Conservation (phyloP, 257 asterid genomes). For the Petunia secreta region DNA sequence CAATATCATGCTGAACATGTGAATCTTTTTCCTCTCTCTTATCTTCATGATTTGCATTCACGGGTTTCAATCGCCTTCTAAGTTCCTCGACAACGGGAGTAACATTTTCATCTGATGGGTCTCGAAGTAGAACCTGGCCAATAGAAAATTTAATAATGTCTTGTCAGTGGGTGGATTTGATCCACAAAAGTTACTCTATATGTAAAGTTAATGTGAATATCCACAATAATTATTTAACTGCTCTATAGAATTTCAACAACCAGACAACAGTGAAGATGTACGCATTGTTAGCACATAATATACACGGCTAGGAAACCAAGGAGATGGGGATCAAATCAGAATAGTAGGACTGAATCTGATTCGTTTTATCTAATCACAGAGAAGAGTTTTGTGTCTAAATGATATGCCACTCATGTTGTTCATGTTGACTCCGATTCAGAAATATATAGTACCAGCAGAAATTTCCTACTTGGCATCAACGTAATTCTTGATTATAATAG, state of each 20-base stretch:
- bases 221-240: slow-evolving; percentile 14
- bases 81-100: slow-evolving; percentile 86
- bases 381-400: not conserved
- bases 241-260: not conserved
- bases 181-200: not conserved
- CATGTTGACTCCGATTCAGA: not conserved
- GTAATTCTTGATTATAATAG: not conserved
- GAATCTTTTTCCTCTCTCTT: slow-evolving; percentile 59
- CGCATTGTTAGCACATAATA: not conserved
- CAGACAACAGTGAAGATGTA: not conserved
- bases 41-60: slow-evolving; percentile 52
- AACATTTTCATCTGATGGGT: slow-evolving; percentile 73
- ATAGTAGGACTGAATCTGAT: not conserved
- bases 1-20: slow-evolving; percentile 60
- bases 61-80: slow-evolving; percentile 66
- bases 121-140: slow-evolving; percentile 77
- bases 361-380: slow-evolving; percentile 11
- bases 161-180: not conserved
- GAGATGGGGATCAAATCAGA: not conserved
- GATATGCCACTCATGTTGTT: not conserved
- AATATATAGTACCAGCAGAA: not conserved
- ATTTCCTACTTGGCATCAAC: not conserved
- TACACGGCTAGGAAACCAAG: not conserved
- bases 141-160: slow-evolving; percentile 20
- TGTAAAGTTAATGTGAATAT: slow-evolving; percentile 8